Conservation (phyloP, 805 yeast species). For the Starmerella bombi region DNA sequence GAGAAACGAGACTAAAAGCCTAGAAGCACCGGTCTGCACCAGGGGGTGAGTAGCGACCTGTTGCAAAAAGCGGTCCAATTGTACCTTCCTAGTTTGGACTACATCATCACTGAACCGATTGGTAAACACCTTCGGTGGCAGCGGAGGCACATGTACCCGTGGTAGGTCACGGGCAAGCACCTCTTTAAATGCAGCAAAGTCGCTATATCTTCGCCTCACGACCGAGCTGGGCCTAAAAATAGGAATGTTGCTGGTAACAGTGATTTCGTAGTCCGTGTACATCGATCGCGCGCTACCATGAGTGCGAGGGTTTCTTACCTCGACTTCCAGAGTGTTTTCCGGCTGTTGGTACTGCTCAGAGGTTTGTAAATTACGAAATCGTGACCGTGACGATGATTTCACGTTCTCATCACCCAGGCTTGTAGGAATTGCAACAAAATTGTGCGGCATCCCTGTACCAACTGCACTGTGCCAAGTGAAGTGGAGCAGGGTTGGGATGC, state of each 20-base stretch:
- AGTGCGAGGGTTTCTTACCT: constrained; percentile 69
- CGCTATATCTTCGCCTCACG: constrained; percentile 80
- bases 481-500: too few relatives aligned
- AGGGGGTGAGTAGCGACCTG: constrained; percentile 87
- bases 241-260: constrained; percentile 85
- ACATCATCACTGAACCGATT: constrained; percentile 70
- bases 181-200: constrained; percentile 69
- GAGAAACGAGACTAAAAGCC: constrained; percentile 64
- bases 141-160: constrained; percentile 67
- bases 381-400: neutral
- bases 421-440: constrained; percentile 25
- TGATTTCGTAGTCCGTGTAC: constrained; percentile 85
- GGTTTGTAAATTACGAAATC: constrained; percentile 6
- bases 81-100: constrained; percentile 71
- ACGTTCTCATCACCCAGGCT: constrained; percentile 10
- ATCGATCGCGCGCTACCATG: constrained; percentile 49
- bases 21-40: constrained; percentile 66
- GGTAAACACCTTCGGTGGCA: constrained; percentile 78
- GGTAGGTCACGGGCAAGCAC: constrained; percentile 63
- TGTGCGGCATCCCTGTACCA: constrained; percentile 18
- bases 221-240: constrained; percentile 53
- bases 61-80: constrained; percentile 64
- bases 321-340: constrained; percentile 84
- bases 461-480: too few relatives aligned
- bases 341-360: constrained; percentile 87